Conservation (phyloP, 23 red algal genomes). For the Chondrus crispus region DNA sequence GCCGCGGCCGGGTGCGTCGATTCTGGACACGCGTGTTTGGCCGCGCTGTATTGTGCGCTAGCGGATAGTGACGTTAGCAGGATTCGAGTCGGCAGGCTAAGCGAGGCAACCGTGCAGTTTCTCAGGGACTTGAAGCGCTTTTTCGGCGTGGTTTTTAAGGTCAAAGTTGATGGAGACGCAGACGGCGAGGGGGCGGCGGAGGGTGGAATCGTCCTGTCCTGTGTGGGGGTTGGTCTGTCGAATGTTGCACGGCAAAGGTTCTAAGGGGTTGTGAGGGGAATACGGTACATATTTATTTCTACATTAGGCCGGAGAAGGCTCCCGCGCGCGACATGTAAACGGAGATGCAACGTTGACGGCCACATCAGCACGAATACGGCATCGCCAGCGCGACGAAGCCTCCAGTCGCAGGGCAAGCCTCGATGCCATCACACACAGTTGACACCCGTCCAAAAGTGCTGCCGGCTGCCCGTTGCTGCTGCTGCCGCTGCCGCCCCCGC, state of each 20-base stretch:
- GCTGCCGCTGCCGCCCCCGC: no score
- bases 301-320: no score
- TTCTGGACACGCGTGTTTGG: constrained; percentile 44
- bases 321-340: no score
- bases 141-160: constrained; percentile 76
- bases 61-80: constrained; percentile 67
- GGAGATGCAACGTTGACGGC: no score
- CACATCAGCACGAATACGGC: no score
- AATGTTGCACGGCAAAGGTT: constrained; percentile 60
- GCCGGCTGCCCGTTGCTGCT: no score
- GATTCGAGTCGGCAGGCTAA: constrained; percentile 59
- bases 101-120: constrained; percentile 46
- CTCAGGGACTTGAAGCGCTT: constrained; percentile 76
- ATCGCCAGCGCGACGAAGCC: no score
- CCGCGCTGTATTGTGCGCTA: constrained; percentile 59
- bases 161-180: constrained; percentile 13
- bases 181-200: not conserved
- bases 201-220: constrained; percentile 53
- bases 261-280: no score
- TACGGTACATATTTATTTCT: no score
- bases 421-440: no score
- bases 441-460: no score
- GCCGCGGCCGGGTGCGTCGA: constrained; percentile 65
- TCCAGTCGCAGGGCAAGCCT: no score
- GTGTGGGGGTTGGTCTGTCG: constrained; percentile 54